These are phyloP conservation scores for Fusarium xyrophilum DNA, from an alignment of 2,329 filamentous ascomycete species.

Conservation along the genomic window DNA sequence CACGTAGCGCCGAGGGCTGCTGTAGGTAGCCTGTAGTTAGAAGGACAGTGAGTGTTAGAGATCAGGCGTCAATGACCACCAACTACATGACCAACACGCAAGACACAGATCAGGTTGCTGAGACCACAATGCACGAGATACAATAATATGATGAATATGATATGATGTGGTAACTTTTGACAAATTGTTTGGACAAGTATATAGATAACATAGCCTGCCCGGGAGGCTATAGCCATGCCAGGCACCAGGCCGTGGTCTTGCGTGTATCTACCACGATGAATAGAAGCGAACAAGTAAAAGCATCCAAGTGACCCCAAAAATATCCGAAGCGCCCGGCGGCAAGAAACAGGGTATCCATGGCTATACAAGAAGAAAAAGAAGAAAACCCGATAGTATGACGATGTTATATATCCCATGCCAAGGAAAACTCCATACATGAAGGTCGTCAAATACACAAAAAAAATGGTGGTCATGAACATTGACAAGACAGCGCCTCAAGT, in stretches of 20 bases:
- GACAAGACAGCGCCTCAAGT: conserved; percentile 6
- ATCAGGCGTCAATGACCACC: conserved; percentile 5
- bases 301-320: not conserved
- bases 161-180: not conserved
- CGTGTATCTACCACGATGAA: conserved; percentile 25
- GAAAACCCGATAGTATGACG: not conserved
- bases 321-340: conserved; percentile 23
- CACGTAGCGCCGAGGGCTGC: conserved; percentile 23
- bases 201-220: conserved; percentile 4
- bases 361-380: conserved; percentile 24
- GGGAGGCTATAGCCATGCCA: conserved; percentile 10
- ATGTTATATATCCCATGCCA: not conserved
- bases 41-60: not conserved
- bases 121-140: not conserved
- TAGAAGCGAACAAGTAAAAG: conserved; percentile 1
- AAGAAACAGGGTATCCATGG: conserved; percentile 32
- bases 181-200: not conserved
- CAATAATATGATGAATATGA: not conserved
- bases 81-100: conserved; percentile 10
- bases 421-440: conserved; percentile 25
- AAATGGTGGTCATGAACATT: conserved; percentile 11
- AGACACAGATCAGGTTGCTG: not conserved
- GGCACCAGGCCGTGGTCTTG: conserved; percentile 37
- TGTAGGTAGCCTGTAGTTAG: not conserved
- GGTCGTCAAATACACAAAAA: conserved; percentile 21